These are phyloP conservation scores for Rhododendron kiyosumense DNA, from an alignment of 148 eudicot genomes.

Conservation along the genomic window DNA sequence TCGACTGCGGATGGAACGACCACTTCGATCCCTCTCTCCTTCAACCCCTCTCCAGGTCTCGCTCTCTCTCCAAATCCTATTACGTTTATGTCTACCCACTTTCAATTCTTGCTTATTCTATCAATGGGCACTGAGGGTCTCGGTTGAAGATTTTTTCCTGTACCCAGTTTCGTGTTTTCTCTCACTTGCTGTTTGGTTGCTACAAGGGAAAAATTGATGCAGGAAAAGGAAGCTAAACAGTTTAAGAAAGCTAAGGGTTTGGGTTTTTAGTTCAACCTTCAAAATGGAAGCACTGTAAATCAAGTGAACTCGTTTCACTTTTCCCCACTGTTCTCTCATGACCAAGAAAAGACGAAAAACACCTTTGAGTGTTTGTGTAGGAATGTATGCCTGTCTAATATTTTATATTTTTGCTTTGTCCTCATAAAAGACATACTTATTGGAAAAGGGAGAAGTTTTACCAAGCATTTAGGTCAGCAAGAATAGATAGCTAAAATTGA, in stretches of 20 bases:
- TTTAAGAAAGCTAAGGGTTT: background rate
- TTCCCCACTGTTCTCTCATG: background rate
- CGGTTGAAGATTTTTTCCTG: background rate
- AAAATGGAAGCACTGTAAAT: background rate
- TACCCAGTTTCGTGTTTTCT: background rate
- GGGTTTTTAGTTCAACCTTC: background rate
- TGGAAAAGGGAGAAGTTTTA: background rate
- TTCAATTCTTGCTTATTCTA: background rate
- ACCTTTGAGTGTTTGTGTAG: background rate
- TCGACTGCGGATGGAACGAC: slow-evolving; percentile 98
- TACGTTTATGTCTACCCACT: background rate
- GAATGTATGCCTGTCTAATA: background rate
- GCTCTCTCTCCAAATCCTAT: slow-evolving; percentile 11
- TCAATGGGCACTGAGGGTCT: background rate
- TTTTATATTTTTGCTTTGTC: background rate
- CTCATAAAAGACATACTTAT: background rate
- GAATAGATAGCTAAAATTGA: background rate
- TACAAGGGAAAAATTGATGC: background rate
- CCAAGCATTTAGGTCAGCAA: background rate
- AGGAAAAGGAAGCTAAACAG: background rate
- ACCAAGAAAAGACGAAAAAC: background rate
- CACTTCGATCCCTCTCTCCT: slow-evolving; percentile 77
- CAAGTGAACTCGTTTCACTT: background rate
- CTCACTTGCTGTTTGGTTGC: background rate
- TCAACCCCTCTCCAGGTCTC: slow-evolving; percentile 82